These are phyloP conservation scores for Leccinum subrobustum DNA, from an alignment of 1,284 basidiomycete species.

Conservation along the genomic window DNA sequence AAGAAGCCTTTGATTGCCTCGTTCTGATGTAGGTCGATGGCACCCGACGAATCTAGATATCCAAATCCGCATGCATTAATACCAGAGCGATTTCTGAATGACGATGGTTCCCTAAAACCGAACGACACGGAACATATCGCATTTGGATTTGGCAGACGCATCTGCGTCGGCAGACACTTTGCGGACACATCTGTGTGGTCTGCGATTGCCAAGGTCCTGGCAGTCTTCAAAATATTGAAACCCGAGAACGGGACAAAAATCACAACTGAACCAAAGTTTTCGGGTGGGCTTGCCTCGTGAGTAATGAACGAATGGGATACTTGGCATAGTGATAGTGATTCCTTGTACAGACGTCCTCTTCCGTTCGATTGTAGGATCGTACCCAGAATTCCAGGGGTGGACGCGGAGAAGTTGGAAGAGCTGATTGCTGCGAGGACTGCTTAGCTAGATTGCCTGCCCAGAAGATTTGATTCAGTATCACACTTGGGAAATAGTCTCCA, in stretches of 20 bases:
- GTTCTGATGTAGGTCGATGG: slow-evolving; percentile 20
- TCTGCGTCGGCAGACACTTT: slow-evolving; percentile 8
- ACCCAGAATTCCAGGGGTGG: slow-evolving; percentile 16
- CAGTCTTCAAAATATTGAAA: slow-evolving; percentile 13
- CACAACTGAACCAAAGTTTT: slow-evolving; percentile 9
- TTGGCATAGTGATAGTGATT: background rate
- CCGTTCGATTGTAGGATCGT: slow-evolving; percentile 21
- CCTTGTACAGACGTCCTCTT: slow-evolving; percentile 12
- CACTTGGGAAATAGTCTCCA: background rate
- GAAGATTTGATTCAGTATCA: background rate
- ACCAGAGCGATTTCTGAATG: slow-evolving; percentile 20
- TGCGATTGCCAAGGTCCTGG: slow-evolving; percentile 13
- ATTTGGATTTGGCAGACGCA: slow-evolving; percentile 19
- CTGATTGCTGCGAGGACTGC: slow-evolving; percentile 7
- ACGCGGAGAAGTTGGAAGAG: slow-evolving; percentile 7
- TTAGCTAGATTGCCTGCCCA: background rate
- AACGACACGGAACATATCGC: slow-evolving; percentile 18
- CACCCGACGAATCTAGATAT: slow-evolving; percentile 16
- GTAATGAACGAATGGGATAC: background rate
- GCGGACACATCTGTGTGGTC: slow-evolving; percentile 20
- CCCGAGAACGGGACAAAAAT: slow-evolving; percentile 8
- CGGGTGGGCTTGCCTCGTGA: slow-evolving; percentile 12
- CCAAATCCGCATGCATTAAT: slow-evolving; percentile 13
- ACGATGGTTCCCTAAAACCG: slow-evolving; percentile 16
- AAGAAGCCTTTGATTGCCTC: background rate